Percentiles rank a stretch among this genome's conserved stretches.
Evolutionary conservation across 371 early-diverging fungal genomes (phyloP).

Genomic region (Rhizopus delemar): DNA sequence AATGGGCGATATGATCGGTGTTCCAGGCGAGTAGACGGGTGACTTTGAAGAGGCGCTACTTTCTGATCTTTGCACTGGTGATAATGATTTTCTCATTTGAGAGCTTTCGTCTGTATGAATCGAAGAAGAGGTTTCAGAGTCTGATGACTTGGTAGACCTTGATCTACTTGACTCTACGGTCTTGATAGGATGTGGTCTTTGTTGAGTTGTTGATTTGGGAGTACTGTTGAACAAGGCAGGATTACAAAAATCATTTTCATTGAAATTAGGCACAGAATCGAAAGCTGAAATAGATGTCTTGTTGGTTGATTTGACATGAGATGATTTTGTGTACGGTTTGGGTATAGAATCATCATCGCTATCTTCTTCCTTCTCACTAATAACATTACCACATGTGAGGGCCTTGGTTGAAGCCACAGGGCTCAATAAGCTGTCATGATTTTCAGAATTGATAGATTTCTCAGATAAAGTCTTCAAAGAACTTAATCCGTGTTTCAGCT

Average conservation of each 20-base stretch:
- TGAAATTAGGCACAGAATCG: too few relatives aligned
- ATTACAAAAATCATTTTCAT: too few relatives aligned
- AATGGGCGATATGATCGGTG: constrained; percentile 1
- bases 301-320: too few relatives aligned
- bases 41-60: not conserved
- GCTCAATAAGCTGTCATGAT: constrained; percentile 9
- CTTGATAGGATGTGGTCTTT: constrained; percentile 13
- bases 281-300: too few relatives aligned
- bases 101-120: not conserved
- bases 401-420: constrained; percentile 14
- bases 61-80: not conserved
- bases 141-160: not conserved
- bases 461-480: not conserved
- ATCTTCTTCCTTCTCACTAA: constrained; percentile 31
- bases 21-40: not conserved
- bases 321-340: constrained; percentile 2
- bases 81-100: constrained; percentile 2
- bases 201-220: not conserved
- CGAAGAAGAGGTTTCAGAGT: constrained; percentile 11
- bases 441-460: constrained; percentile 2
- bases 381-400: constrained; percentile 40
- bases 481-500: constrained; percentile 8
- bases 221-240: not conserved
- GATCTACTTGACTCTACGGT: not conserved
- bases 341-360: constrained; percentile 9